Evolutionary conservation across 257 asterid species (phyloP).

Genomic region (Solanum bulbocastanum): DNA sequence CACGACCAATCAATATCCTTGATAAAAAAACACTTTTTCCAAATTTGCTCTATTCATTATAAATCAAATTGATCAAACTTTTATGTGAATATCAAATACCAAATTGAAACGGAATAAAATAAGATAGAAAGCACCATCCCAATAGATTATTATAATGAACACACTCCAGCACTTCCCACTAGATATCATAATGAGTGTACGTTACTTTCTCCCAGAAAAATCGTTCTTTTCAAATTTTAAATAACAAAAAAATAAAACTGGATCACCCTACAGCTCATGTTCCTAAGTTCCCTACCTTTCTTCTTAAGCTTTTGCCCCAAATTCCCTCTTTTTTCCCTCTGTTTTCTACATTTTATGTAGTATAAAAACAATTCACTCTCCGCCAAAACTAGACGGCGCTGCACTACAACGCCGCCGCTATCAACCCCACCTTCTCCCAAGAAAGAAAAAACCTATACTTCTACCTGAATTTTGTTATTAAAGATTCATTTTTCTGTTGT

Average conservation of each 20-base stretch:
- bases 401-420: slow-evolving; percentile 17
- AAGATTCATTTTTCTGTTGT: background rate
- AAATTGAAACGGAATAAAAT: accelerated
- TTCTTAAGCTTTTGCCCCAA: background rate
- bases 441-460: background rate
- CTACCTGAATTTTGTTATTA: background rate
- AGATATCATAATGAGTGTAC: slow-evolving; percentile 1
- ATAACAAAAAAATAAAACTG: background rate
- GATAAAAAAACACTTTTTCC: background rate
- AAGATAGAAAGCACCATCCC: background rate
- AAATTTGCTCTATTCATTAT: background rate
- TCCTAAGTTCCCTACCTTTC: slow-evolving; percentile 46
- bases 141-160: background rate
- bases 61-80: no score
- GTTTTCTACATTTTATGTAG: background rate
- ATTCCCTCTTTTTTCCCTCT: background rate
- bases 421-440: background rate
- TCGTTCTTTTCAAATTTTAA: background rate
- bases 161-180: background rate
- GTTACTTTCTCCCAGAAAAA: background rate
- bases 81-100: accelerated
- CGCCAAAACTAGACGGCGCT: slow-evolving; percentile 15
- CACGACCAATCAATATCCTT: background rate
- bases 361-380: background rate
- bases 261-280: background rate